Percentiles rank a stretch among this genome's conserved stretches.
Evolutionary conservation across 139 green algal species (phyloP).

Genomic region (Monoraphidium neglectum): DNA sequence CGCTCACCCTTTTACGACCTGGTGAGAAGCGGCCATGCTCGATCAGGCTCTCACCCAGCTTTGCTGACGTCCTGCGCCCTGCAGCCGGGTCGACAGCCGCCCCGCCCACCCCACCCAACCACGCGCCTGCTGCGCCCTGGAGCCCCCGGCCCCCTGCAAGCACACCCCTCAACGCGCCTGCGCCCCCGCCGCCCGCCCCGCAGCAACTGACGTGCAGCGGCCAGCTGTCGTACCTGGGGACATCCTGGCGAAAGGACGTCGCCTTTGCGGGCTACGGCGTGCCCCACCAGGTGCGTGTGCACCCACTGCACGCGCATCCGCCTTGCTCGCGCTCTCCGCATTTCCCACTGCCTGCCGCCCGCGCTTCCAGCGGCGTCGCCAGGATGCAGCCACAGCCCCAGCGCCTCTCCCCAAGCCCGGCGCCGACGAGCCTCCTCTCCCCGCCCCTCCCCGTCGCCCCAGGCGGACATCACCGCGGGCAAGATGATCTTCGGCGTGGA

Average conservation of each 20-base stretch:
- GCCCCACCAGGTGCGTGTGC: constrained; percentile 59
- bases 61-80: too few relatives aligned
- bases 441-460: constrained; percentile 5
- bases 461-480: constrained; percentile 84
- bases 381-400: background rate
- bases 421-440: background rate
- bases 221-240: constrained; percentile 81
- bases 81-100: too few relatives aligned
- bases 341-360: too few relatives aligned
- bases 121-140: too few relatives aligned
- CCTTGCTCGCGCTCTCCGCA: background rate
- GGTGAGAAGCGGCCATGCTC: too few relatives aligned
- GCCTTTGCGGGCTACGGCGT: constrained; percentile 89
- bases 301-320: too few relatives aligned
- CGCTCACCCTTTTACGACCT: constrained; percentile 94
- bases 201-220: constrained; percentile 74
- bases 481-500: constrained; percentile 87
- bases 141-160: background rate
- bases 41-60: too few relatives aligned
- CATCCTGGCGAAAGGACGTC: constrained; percentile 91
- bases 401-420: background rate
- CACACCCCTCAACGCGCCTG: too few relatives aligned
- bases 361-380: too few relatives aligned
- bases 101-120: too few relatives aligned
- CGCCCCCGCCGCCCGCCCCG: background rate